Conservation (phyloP, 2,329 filamentous ascomycete species). For the Emergomyces orientalis region DNA sequence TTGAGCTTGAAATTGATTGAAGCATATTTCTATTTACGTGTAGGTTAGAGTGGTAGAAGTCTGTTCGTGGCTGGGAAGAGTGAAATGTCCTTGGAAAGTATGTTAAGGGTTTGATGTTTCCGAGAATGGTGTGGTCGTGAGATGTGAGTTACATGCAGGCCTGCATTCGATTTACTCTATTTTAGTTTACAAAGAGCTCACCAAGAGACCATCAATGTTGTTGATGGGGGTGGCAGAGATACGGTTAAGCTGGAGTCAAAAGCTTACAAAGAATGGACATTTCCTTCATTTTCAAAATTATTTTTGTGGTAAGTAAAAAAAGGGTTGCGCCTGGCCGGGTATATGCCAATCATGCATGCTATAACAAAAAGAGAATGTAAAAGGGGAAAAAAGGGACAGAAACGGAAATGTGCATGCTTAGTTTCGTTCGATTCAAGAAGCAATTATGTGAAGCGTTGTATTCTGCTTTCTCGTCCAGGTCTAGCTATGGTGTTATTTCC, state of each 20-base stretch:
- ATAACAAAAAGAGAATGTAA: not conserved
- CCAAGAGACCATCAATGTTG: no score
- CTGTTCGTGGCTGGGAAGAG: no score
- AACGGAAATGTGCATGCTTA: not conserved
- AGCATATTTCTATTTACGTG: not conserved
- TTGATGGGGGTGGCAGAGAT: no score
- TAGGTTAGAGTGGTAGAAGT: not conserved
- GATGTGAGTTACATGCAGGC: no score
- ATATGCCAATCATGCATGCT: not conserved
- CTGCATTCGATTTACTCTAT: no score
- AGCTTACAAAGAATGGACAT: not conserved
- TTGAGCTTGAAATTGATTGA: not conserved
- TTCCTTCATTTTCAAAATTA: not conserved
- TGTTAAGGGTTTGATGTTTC: no score
- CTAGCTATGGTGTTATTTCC: slow-evolving; percentile 1
- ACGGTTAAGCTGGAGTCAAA: not conserved
- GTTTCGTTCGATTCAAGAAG: not conserved
- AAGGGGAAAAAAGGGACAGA: not conserved
- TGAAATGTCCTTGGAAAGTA: no score
- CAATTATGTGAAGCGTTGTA: not conserved
- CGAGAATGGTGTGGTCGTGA: no score
- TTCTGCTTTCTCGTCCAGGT: not conserved
- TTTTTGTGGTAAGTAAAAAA: not conserved
- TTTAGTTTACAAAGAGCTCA: no score
- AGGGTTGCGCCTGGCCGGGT: not conserved